Base-by-base conservation (phyloP, 257 asterid genomes). In the Solanum acaule region DNA sequence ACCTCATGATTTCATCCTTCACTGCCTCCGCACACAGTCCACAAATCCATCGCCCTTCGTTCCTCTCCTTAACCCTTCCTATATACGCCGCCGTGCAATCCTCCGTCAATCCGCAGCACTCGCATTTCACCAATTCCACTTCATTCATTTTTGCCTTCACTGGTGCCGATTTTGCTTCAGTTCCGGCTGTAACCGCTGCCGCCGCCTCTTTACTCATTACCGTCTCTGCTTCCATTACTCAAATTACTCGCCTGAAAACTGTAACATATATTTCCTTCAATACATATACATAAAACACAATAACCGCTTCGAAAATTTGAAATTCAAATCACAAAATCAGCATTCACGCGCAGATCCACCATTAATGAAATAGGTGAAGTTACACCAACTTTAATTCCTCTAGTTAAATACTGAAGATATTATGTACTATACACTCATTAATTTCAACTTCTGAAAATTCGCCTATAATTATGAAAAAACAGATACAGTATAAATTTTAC, bases 1-100 rank as follows among this genome's bases (percentile, higher is more conserved):
- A 31, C 77, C 96, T 87, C 23, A 18, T 92, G 14, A 92, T 83
- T 87, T 96, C 99, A 11, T 96, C 97, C 90, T 96, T 94, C 86
- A 94, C 98, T 1, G 98, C 99, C 88, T 96, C 98, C 0, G 93
- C 87, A 42, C 99, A 96, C 34, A 96, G 97, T 89, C 99, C 99
- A 89, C 99, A 96, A 10, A 96, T 93, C 98, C 98, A 96, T 33
- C 94, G 92, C 35, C 98, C 98, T 72, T 89, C 92, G 88, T 94
- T 92, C 29, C 95, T 91, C 3, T 92, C 95, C 0, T 93, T 92
- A 0, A 95, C 98, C 10, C 91, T 89, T 79, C 73, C 90, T 59
- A 91, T 90, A 92, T 96, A 96, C 4, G 91, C 96, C 88, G 87
- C 93, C 38, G 99, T 96, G 87, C 99, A 96, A 72, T 96, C 99